Conservation (phyloP, 257 asterid species). For the Nicotiana undulata region DNA sequence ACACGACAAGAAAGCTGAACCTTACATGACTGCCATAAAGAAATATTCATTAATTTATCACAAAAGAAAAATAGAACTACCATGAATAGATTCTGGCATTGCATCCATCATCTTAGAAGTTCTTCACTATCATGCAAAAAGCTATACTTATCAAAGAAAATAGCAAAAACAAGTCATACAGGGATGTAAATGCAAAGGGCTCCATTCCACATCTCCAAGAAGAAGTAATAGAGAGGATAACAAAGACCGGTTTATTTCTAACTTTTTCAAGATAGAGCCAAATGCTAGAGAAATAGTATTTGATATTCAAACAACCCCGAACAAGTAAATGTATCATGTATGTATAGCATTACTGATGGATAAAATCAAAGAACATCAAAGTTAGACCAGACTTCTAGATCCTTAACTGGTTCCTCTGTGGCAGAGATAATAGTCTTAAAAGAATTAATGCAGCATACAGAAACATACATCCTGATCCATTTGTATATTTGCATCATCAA, state of each 20-base stretch:
- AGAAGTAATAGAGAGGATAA: background rate
- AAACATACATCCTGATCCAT: slow-evolving; percentile 99
- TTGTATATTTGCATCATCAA: slow-evolving; percentile 94
- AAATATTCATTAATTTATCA: background rate
- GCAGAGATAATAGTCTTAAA: slow-evolving; percentile 11
- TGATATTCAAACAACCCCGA: background rate
- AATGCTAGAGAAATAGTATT: background rate
- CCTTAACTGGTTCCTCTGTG: background rate
- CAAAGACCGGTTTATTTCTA: background rate
- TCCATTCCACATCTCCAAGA: background rate
- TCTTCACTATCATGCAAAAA: too few species aligned
- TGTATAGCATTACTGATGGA: background rate
- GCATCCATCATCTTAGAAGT: background rate
- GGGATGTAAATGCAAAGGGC: background rate
- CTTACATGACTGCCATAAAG: background rate
- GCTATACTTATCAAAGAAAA: too few species aligned
- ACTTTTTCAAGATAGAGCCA: background rate
- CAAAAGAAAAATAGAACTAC: background rate
- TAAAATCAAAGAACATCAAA: slow-evolving; percentile 12
- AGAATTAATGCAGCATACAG: slow-evolving; percentile 14
- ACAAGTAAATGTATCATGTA: background rate
- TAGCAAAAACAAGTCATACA: too few species aligned
- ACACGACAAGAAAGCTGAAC: background rate
- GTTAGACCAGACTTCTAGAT: slow-evolving; percentile 12
- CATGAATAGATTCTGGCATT: background rate